phyloP scores from a whole-genome alignment of 2,329 filamentous ascomycete genomes.

The Penicillium brasilianum region DNA sequence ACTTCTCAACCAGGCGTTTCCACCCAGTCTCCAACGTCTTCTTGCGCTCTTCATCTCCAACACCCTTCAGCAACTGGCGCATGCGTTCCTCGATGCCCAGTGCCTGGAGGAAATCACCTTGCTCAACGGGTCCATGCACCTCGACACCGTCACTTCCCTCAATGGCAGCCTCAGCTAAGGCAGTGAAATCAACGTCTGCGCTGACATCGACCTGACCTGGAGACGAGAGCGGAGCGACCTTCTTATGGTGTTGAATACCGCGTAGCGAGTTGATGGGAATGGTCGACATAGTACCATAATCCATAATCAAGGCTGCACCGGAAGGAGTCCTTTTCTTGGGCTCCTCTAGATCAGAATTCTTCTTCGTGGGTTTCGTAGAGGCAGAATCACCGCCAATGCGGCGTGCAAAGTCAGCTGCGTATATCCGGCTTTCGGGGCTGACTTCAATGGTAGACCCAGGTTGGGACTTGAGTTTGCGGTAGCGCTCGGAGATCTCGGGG shows the following conservation, averaged over 20 bases:
- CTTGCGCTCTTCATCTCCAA: constrained; percentile 57
- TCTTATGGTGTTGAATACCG: constrained; percentile 78
- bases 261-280: constrained; percentile 89
- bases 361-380: constrained; percentile 40
- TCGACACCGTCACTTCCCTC: constrained; percentile 79
- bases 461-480: constrained; percentile 71
- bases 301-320: constrained; percentile 91
- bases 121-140: constrained; percentile 88
- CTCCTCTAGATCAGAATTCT: constrained; percentile 32
- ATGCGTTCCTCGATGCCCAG: constrained; percentile 86
- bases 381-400: constrained; percentile 74
- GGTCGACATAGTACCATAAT: constrained; percentile 81
- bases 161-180: constrained; percentile 80
- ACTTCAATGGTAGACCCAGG: constrained; percentile 81
- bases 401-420: constrained; percentile 78
- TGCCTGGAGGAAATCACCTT: constrained; percentile 75
- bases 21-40: constrained; percentile 74
- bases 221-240: constrained; percentile 76
- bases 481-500: constrained; percentile 79
- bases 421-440: constrained; percentile 82
- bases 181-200: constrained; percentile 91
- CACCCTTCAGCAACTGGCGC: constrained; percentile 64
- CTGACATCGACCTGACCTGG: constrained; percentile 87
- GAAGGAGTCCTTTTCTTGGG: constrained; percentile 66
- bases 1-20: constrained; percentile 81